Conservation (phyloP, 306 rosid genomes). For the Cicer chorassanicum region DNA sequence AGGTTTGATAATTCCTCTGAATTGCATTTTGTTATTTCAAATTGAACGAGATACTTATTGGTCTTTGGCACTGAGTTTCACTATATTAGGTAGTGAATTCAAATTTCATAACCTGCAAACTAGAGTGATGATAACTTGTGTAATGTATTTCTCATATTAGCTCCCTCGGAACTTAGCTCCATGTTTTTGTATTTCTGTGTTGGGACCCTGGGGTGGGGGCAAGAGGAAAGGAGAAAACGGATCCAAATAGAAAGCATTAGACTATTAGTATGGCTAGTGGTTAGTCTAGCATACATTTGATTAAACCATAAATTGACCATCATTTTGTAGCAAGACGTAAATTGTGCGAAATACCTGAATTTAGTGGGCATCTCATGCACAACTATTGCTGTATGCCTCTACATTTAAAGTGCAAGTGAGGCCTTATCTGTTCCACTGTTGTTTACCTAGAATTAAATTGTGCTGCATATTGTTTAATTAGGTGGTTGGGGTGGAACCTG, state of each 20-base stretch:
- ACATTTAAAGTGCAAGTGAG: constrained; percentile 18
- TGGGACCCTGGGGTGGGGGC: not conserved
- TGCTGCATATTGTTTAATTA: constrained; percentile 45
- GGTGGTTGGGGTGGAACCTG: constrained; percentile 98
- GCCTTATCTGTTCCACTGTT: constrained; percentile 37
- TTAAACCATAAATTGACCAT: constrained; percentile 36
- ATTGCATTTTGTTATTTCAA: constrained; percentile 37
- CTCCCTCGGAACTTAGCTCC: constrained; percentile 21
- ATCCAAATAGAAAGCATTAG: not conserved
- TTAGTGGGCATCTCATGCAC: constrained; percentile 22
- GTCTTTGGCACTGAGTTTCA: constrained; percentile 31
- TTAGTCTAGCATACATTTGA: constrained; percentile 25
- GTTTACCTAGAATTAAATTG: constrained; percentile 5
- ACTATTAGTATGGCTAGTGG: constrained; percentile 7
- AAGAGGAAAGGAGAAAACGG: constrained; percentile 25
- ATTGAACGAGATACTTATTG: constrained; percentile 35
- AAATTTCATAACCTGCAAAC: constrained; percentile 1
- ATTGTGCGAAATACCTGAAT: constrained; percentile 4
- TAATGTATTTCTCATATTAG: constrained; percentile 23
- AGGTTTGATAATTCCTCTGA: constrained; percentile 57
- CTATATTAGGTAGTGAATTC: constrained; percentile 24
- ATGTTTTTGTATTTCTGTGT: constrained; percentile 21
- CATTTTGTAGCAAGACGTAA: constrained; percentile 8
- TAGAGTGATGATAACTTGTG: constrained; percentile 3
- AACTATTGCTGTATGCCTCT: constrained; percentile 33